Percentiles rank a stretch among this genome's conserved stretches.
Evolutionary conservation across 371 early-diverging fungal species (phyloP).

Genomic region (Zychaea mexicana): DNA sequence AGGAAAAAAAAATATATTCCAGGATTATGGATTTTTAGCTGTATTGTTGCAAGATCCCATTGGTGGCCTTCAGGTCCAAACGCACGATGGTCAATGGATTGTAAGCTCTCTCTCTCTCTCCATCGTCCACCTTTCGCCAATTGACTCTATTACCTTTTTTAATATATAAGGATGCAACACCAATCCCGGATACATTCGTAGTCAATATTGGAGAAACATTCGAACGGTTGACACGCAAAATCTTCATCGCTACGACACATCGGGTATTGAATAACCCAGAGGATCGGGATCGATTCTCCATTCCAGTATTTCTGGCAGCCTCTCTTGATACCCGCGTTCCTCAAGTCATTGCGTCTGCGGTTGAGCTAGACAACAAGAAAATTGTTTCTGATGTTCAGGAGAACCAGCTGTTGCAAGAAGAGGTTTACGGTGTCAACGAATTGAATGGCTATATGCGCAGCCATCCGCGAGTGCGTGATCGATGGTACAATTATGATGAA

Average conservation of each 20-base stretch:
- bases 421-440: constrained; percentile 40
- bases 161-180: constrained; percentile 43
- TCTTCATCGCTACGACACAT: constrained; percentile 62
- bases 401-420: constrained; percentile 34
- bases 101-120: constrained; percentile 13
- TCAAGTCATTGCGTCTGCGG: constrained; percentile 2
- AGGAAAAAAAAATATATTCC: no score
- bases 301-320: constrained; percentile 57
- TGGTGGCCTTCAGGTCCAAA: constrained; percentile 68
- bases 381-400: constrained; percentile 32
- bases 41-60: constrained; percentile 61
- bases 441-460: constrained; percentile 28
- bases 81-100: constrained; percentile 60
- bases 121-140: not conserved
- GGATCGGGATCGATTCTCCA: constrained; percentile 50
- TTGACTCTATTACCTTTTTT: not conserved
- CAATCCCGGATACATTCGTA: constrained; percentile 63
- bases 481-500: constrained; percentile 35
- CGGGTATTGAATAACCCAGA: constrained; percentile 49
- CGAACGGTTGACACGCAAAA: constrained; percentile 57
- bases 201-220: constrained; percentile 68
- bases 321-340: constrained; percentile 42
- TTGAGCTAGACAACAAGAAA: not conserved
- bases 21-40: constrained; percentile 58
- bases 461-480: constrained; percentile 24